Evolutionary conservation across 805 yeast species (phyloP), one percentile per base, ranked within the genome.

Genomic region (Kluyveromyces wickerhamii): DNA sequence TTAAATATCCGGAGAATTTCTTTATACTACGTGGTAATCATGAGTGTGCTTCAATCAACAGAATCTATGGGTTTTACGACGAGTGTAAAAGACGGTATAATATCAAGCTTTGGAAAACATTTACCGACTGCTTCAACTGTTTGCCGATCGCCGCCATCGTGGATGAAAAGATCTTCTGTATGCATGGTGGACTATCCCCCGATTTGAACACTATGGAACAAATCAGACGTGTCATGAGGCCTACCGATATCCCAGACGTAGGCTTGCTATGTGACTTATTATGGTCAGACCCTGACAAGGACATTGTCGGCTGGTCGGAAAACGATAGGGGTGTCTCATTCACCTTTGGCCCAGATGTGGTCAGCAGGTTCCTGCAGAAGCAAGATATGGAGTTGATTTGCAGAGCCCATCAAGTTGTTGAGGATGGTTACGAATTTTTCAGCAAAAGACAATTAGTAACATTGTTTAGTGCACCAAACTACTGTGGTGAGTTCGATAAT

Each of bases 281-380:
- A 53, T 89, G 98, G 98, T 84, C 96, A 2, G 98, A 89, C 62
- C 98, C 98, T 17, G 97, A 89, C 63, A 89, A 92, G 65, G 96
- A 88, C 63, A 88, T 89, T 49, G 86, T 92, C 21, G 98, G 97
- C 13, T 89, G 98, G 98, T 81, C 94, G 51, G 98, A 92, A 67
- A 89, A 92, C 62, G 98, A 92, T 67, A 83, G 98, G 66, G 97
- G 97, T 58, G 97, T 89, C 42, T 87, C 96, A 17, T 89, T 88
- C 63, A 89, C 97, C n/a, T 89, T 92, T 65, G 97, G 97, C n/a
- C 97, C 97, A 7, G 98, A 89, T 61, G 97, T 89, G 35, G 97
- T 89, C 36, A 83, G 95, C 47, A 73, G 97, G 63, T 89, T 89
- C 60, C 67, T 92, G 60, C 96, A 89, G 61, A 88, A 87, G 57